Conservation (phyloP, 2,329 filamentous ascomycete species). For the Diaporthe ilicicola region DNA sequence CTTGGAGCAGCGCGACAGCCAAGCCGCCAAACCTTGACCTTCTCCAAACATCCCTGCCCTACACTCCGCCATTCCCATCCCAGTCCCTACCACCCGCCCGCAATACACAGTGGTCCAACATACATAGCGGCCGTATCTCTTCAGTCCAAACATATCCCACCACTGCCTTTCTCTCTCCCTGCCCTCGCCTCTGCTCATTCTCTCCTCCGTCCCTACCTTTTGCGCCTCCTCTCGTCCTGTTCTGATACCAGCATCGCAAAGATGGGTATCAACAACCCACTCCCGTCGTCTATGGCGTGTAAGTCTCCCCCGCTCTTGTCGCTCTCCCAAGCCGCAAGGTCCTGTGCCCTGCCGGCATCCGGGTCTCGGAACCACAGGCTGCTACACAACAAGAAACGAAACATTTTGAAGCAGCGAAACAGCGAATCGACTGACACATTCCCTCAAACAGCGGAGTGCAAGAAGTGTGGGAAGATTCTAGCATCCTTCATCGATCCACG, state of each 20-base stretch:
- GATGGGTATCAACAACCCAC: constrained; percentile 73
- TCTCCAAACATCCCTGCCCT: constrained; percentile 23
- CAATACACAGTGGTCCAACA: background rate
- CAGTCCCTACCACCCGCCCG: background rate
- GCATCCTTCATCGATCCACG: constrained; percentile 93
- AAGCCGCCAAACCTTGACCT: constrained; percentile 10
- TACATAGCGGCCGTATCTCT: background rate
- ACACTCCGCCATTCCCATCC: background rate
- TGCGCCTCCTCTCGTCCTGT: background rate
- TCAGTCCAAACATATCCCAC: background rate
- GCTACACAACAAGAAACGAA: background rate
- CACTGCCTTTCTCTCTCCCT: background rate
- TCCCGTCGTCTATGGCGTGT: constrained; percentile 74
- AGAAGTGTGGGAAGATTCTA: constrained; percentile 95
- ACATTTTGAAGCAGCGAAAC: background rate
- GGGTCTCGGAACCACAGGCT: background rate
- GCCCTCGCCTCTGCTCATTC: background rate
- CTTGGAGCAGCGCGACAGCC: background rate
- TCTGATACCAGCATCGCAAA: constrained; percentile 1
- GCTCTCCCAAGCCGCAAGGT: constrained; percentile 27
- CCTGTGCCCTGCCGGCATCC: constrained; percentile 4
- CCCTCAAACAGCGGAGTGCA: constrained; percentile 82
- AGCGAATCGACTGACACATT: constrained; percentile 21
- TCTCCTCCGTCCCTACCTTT: background rate
- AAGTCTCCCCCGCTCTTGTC: constrained; percentile 50